These are phyloP conservation scores for Colletotrichum lentis DNA, from an alignment of 2,329 filamentous ascomycete genomes.

Conservation along the genomic window DNA sequence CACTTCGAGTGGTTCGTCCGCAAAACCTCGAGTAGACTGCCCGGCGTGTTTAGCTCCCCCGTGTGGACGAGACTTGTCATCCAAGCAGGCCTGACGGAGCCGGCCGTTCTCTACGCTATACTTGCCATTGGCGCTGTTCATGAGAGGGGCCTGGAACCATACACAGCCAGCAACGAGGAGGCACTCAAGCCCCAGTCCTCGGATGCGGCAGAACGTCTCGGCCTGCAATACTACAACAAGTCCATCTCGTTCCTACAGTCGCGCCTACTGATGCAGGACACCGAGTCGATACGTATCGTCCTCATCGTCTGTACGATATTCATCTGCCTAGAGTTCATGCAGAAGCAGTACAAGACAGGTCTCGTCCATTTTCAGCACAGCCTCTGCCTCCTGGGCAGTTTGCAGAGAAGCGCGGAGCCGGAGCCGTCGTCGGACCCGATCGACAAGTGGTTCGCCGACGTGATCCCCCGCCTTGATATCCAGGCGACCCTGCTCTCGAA, in stretches of 20 bases:
- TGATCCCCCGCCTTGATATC: constrained; percentile 48
- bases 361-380: constrained; percentile 55
- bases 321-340: constrained; percentile 46
- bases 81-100: constrained; percentile 49
- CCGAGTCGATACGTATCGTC: constrained; percentile 47
- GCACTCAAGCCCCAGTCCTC: constrained; percentile 14
- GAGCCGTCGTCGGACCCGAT: constrained; percentile 37
- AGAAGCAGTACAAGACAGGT: constrained; percentile 49
- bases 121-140: constrained; percentile 37
- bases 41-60: constrained; percentile 47
- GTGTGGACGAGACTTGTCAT: constrained; percentile 52
- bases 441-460: constrained; percentile 55
- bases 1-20: constrained; percentile 55
- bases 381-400: constrained; percentile 41
- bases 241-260: constrained; percentile 50
- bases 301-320: constrained; percentile 52
- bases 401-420: constrained; percentile 43
- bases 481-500: constrained; percentile 42
- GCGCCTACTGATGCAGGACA: constrained; percentile 43
- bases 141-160: constrained; percentile 33
- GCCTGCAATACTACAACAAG: constrained; percentile 49
- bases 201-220: constrained; percentile 39
- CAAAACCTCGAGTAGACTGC: constrained; percentile 49
- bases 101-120: constrained; percentile 51
- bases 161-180: constrained; percentile 45